A percentile compares a stretch with the other conserved stretches of the same genome.
Evolutionary conservation across 305 asterid genomes (phyloP).

Genomic region (Caryopteris hybrid): DNA sequence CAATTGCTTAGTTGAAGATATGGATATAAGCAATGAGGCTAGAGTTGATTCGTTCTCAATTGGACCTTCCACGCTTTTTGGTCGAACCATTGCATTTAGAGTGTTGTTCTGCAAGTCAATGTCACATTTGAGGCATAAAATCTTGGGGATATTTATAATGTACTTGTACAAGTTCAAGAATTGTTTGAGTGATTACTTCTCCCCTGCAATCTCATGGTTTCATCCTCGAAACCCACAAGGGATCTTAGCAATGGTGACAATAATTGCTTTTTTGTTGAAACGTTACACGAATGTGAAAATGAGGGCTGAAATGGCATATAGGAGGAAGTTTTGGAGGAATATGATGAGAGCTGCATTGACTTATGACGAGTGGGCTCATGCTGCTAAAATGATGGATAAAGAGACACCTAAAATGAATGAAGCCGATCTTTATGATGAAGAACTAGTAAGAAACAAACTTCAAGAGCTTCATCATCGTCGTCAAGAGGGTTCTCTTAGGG

Average conservation of each 20-base stretch:
- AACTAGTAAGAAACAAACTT: constrained; percentile 78
- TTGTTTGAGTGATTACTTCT: constrained; percentile 32
- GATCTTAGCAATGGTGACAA: constrained; percentile 61
- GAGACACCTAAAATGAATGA: constrained; percentile 65
- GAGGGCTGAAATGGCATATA: constrained; percentile 87
- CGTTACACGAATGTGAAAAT: constrained; percentile 72
- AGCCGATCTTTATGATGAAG: constrained; percentile 75
- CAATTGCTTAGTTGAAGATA: constrained; percentile 21
- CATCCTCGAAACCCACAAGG: constrained; percentile 95
- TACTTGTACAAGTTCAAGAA: constrained; percentile 42
- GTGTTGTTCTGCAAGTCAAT: constrained; percentile 76
- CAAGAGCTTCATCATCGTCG: constrained; percentile 83
- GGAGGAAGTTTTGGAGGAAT: constrained; percentile 91
- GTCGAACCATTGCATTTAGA: constrained; percentile 74
- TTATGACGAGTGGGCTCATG: constrained; percentile 97
- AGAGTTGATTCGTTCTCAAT: constrained; percentile 73
- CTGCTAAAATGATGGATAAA: constrained; percentile 81
- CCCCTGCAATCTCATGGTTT: constrained; percentile 68
- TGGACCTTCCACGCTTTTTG: constrained; percentile 73
- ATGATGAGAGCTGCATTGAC: constrained; percentile 84
- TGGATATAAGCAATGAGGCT: constrained; percentile 93
- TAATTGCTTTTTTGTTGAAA: constrained; percentile 68
- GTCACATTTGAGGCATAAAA: constrained; percentile 58
- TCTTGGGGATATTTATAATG: constrained; percentile 34
- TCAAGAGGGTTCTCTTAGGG: constrained; percentile 82